Percentiles rank a stretch among this genome's conserved stretches.
Conservation (phyloP, 2,329 filamentous ascomycete species). For the Cladosporium phlei region DNA sequence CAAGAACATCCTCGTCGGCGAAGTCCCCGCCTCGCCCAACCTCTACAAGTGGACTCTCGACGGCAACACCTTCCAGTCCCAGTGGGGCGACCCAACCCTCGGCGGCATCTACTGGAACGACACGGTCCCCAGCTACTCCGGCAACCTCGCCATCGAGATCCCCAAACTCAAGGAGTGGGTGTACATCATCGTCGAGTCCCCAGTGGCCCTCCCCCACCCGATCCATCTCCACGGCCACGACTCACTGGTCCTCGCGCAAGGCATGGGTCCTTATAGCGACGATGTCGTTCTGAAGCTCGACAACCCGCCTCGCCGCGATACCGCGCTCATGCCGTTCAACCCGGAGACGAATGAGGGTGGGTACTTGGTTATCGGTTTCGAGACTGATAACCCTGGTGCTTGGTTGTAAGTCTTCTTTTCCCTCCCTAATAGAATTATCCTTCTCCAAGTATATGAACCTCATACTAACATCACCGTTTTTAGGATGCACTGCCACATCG, state of each 20-base stretch:
- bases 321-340: conserved; percentile 23
- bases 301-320: conserved; percentile 29
- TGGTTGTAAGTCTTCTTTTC: conserved; percentile 20
- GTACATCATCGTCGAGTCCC: conserved; percentile 42
- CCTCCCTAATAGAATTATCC: not conserved
- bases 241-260: conserved; percentile 37
- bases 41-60: conserved; percentile 41
- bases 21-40: conserved; percentile 26
- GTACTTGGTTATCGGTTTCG: conserved; percentile 27
- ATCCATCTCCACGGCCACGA: conserved; percentile 37
- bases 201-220: conserved; percentile 29
- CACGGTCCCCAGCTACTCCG: conserved; percentile 32
- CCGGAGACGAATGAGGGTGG: conserved; percentile 17
- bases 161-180: conserved; percentile 35
- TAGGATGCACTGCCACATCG: conserved; percentile 20
- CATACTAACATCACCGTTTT: not conserved
- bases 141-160: conserved; percentile 34
- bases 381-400: conserved; percentile 28
- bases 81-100: conserved; percentile 36
- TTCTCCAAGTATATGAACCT: not conserved
- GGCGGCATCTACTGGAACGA: conserved; percentile 26
- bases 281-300: conserved; percentile 25
- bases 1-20: conserved; percentile 30
- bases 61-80: conserved; percentile 35
- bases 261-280: conserved; percentile 21